Evolutionary conservation across 2,329 filamentous ascomycete genomes (phyloP).

Genomic region (Dactylella cylindrospora): DNA sequence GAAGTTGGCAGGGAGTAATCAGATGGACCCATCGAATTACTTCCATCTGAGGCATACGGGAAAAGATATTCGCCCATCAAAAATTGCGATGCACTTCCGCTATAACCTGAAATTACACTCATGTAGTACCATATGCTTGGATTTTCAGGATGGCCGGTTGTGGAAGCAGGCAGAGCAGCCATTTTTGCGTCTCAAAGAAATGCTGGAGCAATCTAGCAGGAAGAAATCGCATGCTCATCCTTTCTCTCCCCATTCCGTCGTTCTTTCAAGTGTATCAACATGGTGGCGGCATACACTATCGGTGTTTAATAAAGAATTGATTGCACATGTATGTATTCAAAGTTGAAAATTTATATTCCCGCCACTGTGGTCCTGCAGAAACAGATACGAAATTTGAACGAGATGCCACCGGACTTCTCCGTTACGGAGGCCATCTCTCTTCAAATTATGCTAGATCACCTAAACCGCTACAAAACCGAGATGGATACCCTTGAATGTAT

Average conservation of each 20-base stretch:
- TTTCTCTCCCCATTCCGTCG: not conserved
- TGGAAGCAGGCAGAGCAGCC: not conserved
- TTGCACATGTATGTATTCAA: not conserved
- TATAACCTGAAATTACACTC: not conserved
- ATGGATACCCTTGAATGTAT: not conserved
- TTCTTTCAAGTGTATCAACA: not conserved
- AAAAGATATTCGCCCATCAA: not conserved
- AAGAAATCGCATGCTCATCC: not conserved
- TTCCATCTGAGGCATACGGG: not conserved
- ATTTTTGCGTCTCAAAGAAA: not conserved
- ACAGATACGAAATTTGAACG: not conserved
- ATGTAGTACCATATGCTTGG: not conserved
- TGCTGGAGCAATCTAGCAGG: not conserved
- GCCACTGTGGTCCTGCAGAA: not conserved
- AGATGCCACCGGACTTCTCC: not conserved
- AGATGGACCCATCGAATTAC: not conserved
- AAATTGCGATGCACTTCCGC: not conserved
- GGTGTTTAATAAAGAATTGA: not conserved
- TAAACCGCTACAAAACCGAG: constrained; percentile 1
- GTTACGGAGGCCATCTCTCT: not conserved
- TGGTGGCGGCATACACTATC: not conserved
- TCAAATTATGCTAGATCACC: not conserved
- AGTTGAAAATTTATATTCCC: not conserved
- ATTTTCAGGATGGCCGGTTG: not conserved
- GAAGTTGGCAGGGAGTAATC: not conserved